Evolutionary conservation across 495 filamentous ascomycete species (phyloP), one percentile per base, ranked within the genome.

Genomic region (Daldinia bambusicola): DNA sequence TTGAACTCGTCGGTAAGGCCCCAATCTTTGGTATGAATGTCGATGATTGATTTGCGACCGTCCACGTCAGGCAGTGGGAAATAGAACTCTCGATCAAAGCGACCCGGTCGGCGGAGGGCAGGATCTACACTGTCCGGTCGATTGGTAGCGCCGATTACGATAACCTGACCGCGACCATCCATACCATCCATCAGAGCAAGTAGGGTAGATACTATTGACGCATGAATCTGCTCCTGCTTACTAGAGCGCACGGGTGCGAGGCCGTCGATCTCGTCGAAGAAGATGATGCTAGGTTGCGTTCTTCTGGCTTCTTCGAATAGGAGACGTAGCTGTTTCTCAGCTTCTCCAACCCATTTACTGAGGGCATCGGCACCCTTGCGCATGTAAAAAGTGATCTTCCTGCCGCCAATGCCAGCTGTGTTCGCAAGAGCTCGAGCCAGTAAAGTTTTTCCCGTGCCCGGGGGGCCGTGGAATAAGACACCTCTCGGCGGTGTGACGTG

Each of bases 281-380:
- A 99, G 75, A 99, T 99, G 79, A 99, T 99, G 76, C 94, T 97
- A 0, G 95, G 95, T 76, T 98, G 96, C 8, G 89, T 98, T 76
- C 92, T 94, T 70, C 93, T 87, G 13, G 95, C 95, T 80, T 99
- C 96, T 72, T 99, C 95, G 72, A 99, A 99, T 3, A 99, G 85
- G 61, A 98, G 80, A 30, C 95, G 89, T 18, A 99, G 86, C 76
- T 98, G 95, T 74, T 94, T 89, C 79, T 99, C 95, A 13, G 96
- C 96, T 81, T 99, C 95, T 76, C 95, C 95, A 63, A 98, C 96
- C 95, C 95, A 99, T 82, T 99, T 99, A 80, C 93, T 97, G 48
- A 98, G 83, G 51, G 93, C 93, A 84, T 99, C 95, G 37, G 94
- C 96, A 62, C 96, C 95, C 78, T 99, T 99, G 41, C 95, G 89